Base-by-base conservation (phyloP, 169 alveolate genomes). In the Cyclospora cayetanensis region DNA sequence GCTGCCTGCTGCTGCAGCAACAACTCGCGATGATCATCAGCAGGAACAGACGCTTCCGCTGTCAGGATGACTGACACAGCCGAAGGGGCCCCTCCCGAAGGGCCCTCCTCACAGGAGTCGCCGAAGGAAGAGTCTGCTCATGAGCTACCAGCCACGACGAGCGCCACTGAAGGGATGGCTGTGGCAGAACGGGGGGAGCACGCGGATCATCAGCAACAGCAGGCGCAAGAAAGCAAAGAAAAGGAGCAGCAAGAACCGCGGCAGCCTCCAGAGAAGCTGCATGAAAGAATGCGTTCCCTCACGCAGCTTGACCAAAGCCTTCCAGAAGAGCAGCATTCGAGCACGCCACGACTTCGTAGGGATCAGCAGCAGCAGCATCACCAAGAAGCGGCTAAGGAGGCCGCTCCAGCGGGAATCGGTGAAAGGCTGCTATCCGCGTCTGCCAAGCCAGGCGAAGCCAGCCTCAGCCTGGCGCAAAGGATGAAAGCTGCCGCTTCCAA, bases 1-100 rank as follows among this genome's bases (percentile, higher is more conserved):
- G 41, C 77, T 29, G 77, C 1, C 77, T 7, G n/a, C 0, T 27
- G 20, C 41, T 5, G 20, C 37, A 15, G 22, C 37, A 65, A 42
- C 1, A 2, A 22, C 77, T 5, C 39, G 4, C 11, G 42, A 2
- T 60, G 12, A 60, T 9, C 72, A 60, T 12, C 35, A 60, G 46
- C 82, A 70, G 82, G 55, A 70, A 53, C 53, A 35, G 83, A 50
- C 11, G 53, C 83, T 3, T 50, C 83, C 39, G 83, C 35, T 35
- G 83, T 53, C 4, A 3, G 29, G 25, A 70, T 70, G 83, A 9
- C 83, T 4, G 53, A 35, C 18, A 25, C 83, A 34, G 46, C 22
- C 20, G 31, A 35, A 42, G 42, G 77, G 77, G 83, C 29, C 83
- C 83, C 83, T 53, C 27, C 83, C n/a, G n/a, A 29, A 35, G 53